Percentiles rank a stretch among this genome's conserved stretches.
Conservation (phyloP, 202 grass and related monocot species). For the Carex arenaria region DNA sequence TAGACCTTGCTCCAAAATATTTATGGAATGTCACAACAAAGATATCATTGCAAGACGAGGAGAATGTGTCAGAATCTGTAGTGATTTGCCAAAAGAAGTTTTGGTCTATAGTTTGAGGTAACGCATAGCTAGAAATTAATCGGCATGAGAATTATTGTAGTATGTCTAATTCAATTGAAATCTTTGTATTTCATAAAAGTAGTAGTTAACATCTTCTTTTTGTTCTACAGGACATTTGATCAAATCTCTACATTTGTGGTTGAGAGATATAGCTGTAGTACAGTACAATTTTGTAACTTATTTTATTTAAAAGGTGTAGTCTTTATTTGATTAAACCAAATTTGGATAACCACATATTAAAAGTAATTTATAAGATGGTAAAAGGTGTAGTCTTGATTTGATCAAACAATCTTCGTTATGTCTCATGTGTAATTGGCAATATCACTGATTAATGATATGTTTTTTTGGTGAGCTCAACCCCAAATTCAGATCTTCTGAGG, state of each 20-base stretch:
- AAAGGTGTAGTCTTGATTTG: too few species aligned
- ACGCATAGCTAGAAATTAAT: not conserved
- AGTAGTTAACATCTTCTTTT: too few species aligned
- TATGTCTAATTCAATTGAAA: not conserved
- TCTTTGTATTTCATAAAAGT: not conserved
- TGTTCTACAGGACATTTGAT: not conserved
- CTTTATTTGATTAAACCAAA: too few species aligned
- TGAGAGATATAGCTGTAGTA: not conserved
- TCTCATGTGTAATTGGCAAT: too few species aligned
- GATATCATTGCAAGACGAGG: slow-evolving; percentile 47
- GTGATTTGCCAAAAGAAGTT: slow-evolving; percentile 88
- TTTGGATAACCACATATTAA: too few species aligned
- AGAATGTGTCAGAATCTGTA: slow-evolving; percentile 44
- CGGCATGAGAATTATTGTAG: not conserved
- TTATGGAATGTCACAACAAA: slow-evolving; percentile 76
- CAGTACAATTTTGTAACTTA: too few species aligned
- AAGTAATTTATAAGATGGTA: too few species aligned
- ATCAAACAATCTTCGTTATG: too few species aligned
- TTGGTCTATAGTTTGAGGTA: slow-evolving; percentile 73
- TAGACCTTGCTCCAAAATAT: slow-evolving; percentile 71
- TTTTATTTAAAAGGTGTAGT: too few species aligned
- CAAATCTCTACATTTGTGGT: not conserved
- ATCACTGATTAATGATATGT: too few species aligned
- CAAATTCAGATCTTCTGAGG: too few species aligned
- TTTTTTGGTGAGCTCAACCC: too few species aligned